A percentile compares a stretch with the other conserved stretches of the same genome.
phyloP scores from a whole-genome alignment of 257 asterid species.

The Solanum bukasovii region DNA sequence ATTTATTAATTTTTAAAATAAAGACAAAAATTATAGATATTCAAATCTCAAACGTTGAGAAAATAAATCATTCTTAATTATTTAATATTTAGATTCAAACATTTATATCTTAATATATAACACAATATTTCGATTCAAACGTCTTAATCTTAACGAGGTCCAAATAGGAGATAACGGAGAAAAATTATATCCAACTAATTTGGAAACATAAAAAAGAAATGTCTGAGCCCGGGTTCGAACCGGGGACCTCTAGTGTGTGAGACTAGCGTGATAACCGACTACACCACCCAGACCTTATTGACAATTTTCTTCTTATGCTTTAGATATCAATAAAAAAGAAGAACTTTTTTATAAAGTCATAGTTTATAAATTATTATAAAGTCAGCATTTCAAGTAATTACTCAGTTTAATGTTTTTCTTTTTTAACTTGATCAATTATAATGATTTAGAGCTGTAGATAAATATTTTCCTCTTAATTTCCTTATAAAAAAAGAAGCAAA shows the following conservation, averaged over 20 bases:
- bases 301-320: fast-evolving
- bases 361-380: neutral
- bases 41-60: too few relatives aligned
- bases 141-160: too few relatives aligned
- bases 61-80: too few relatives aligned
- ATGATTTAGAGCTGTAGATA: neutral
- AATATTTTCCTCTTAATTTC: neutral
- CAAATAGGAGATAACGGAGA: too few relatives aligned
- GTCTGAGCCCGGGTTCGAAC: slow-evolving; percentile 32
- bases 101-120: too few relatives aligned
- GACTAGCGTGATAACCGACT: slow-evolving; percentile 99
- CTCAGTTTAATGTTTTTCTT: neutral
- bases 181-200: too few relatives aligned
- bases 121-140: too few relatives aligned
- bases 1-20: too few relatives aligned
- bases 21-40: too few relatives aligned
- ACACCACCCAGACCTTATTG: slow-evolving; percentile 89
- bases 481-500: neutral
- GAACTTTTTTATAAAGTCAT: neutral
- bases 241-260: slow-evolving; percentile 99
- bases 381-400: neutral
- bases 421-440: neutral
- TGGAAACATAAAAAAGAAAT: too few relatives aligned
- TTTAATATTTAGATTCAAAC: too few relatives aligned
- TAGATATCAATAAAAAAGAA: neutral